Evolutionary conservation across 371 early-diverging fungal genomes (phyloP), one percentile per base, ranked within the genome.

Genomic region (Mucor piriformis): DNA sequence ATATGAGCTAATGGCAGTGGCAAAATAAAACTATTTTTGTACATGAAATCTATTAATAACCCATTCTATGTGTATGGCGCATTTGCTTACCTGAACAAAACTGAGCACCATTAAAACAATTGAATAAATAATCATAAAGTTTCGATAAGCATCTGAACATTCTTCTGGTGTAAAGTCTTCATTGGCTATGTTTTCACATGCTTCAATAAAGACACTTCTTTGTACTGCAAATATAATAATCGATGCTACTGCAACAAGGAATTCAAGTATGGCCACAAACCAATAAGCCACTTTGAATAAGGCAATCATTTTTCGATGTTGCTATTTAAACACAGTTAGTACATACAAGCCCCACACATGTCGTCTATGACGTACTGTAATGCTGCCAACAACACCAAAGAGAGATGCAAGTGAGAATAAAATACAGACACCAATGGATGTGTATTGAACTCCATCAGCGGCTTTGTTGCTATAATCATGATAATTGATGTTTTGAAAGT

Each of bases 1-100:
- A 43, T 70, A 70, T 24, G 67, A 42, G 23, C 70, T 70, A 24
- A 70, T 63, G 13, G 54, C 68, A 43, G 68, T 51, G 48, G 63
- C 68, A 33, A 67, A 67, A 33, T 67, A 67, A 21, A 67, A 53
- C 68, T 67, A 52, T 21, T 35, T 37, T 1, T 33, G 15, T 15
- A 37, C 15, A 38, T 8, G 35, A 46, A 37, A 47, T 20, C 38
- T 46, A 23, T 32, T 25, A 51, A 44, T 20, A 27, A 51, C 46
- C n/a, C 18, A 32, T 18, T 12, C 10, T 21, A 23, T 42, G 5
- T 33, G 21, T 42, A 40, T 57, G 62, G 56, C 54, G n/a, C n/a
- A n/a, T n/a, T n/a, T n/a, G n/a, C 54, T 27, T 70, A 70, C 71
- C 64, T 70, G 64, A 42, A 70, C 38, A 18, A 63, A 49, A 32